Evolutionary conservation across 257 asterid species (phyloP).

Genomic region (Nicotiana undulata): DNA sequence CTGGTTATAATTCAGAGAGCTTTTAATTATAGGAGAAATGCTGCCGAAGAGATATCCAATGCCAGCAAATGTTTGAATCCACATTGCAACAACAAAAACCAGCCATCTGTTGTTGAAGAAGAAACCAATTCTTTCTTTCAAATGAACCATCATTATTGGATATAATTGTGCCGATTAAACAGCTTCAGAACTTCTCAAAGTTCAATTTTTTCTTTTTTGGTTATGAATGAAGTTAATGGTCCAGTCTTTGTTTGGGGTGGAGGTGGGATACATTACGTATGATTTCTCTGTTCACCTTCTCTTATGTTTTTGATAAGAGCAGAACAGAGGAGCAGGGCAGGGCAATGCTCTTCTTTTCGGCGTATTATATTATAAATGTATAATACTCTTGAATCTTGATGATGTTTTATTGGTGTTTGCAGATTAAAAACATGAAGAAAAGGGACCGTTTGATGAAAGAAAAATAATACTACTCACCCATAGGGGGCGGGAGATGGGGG

Average conservation of each 20-base stretch:
- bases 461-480: too few relatives aligned
- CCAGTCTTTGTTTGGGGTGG: neutral
- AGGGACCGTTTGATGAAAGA: too few relatives aligned
- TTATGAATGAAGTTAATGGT: neutral
- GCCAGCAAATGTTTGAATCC: slow-evolving; percentile 52
- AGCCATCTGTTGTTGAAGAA: slow-evolving; percentile 39
- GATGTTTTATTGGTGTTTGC: too few relatives aligned
- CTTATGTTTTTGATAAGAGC: too few relatives aligned
- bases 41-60: slow-evolving; percentile 45
- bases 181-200: neutral
- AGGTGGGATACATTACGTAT: neutral
- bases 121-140: slow-evolving; percentile 15
- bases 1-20: slow-evolving; percentile 34
- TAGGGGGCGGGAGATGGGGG: too few relatives aligned
- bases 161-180: neutral
- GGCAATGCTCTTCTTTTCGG: too few relatives aligned
- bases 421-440: too few relatives aligned
- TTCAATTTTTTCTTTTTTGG: neutral
- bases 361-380: too few relatives aligned
- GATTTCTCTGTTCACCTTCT: too few relatives aligned
- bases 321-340: too few relatives aligned
- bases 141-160: neutral
- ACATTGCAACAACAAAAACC: slow-evolving; percentile 50
- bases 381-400: too few relatives aligned
- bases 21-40: slow-evolving; percentile 35